Conservation (phyloP, 129 eudicot species). For the Erigeron canadensis region DNA sequence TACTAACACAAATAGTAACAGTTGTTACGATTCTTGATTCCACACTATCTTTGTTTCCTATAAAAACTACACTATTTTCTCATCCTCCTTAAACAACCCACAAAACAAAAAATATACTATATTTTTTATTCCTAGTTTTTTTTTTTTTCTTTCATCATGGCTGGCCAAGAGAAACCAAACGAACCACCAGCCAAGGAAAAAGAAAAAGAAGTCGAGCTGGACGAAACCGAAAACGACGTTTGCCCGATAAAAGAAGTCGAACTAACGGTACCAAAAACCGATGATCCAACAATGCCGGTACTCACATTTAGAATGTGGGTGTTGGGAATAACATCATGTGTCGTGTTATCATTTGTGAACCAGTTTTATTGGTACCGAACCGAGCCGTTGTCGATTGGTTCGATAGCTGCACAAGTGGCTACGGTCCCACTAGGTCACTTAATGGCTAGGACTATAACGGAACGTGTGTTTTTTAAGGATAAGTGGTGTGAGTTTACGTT, state of each 20-base stretch:
- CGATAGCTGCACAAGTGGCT: constrained; percentile 56
- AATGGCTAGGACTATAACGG: constrained; percentile 57
- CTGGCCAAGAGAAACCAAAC: no score
- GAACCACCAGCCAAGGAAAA: no score
- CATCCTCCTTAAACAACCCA: no score
- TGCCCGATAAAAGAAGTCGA: constrained; percentile 54
- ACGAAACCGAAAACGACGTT: constrained; percentile 25
- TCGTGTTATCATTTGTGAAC: constrained; percentile 54
- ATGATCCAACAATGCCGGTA: constrained; percentile 60
- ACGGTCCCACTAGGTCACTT: constrained; percentile 66
- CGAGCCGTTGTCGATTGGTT: constrained; percentile 40
- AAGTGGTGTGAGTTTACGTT: constrained; percentile 39
- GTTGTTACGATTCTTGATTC: no score
- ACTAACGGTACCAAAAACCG: constrained; percentile 67
- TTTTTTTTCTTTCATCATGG: no score
- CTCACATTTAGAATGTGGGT: constrained; percentile 73
- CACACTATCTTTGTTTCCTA: no score
- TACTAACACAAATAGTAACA: no score
- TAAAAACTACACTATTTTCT: no score
- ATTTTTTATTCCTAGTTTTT: no score
- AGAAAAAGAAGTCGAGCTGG: no score
- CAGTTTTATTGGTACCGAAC: constrained; percentile 73
- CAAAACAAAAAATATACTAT: no score
- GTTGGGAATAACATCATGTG: constrained; percentile 54
- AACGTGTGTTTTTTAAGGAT: constrained; percentile 42